Percentiles rank a stretch among this genome's conserved stretches.
These are phyloP conservation scores for Colletotrichum nymphaeae DNA, from an alignment of 2,329 filamentous ascomycete species.

Conservation along the genomic window DNA sequence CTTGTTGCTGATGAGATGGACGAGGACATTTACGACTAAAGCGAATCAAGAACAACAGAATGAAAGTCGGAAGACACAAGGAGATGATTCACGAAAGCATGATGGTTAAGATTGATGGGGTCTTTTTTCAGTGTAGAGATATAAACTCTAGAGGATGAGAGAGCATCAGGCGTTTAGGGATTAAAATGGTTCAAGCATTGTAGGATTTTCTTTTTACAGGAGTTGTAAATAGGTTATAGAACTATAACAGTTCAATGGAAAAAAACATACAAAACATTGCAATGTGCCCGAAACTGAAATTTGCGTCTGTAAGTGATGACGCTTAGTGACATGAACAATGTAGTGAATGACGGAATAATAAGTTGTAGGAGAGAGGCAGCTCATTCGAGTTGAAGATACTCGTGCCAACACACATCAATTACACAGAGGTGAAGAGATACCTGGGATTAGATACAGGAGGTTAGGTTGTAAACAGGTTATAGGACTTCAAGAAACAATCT, in stretches of 20 bases:
- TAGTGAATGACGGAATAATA: too few species aligned
- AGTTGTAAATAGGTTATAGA: background rate
- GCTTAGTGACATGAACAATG: background rate
- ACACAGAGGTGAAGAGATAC: too few species aligned
- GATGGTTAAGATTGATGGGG: background rate
- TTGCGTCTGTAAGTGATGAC: background rate
- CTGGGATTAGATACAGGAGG: too few species aligned
- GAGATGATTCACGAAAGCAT: constrained; percentile 21
- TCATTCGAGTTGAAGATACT: too few species aligned
- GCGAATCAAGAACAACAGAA: background rate
- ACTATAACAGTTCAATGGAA: constrained; percentile 10
- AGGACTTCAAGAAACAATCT: too few species aligned
- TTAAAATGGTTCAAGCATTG: background rate
- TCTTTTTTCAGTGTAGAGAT: background rate
- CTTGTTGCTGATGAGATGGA: constrained; percentile 70
- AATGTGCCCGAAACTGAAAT: background rate
- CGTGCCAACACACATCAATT: too few species aligned
- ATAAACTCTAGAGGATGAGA: background rate
- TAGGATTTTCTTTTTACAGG: background rate
- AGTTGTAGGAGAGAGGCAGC: too few species aligned
- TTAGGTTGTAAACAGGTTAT: too few species aligned
- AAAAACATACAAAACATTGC: background rate
- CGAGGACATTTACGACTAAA: constrained; percentile 63
- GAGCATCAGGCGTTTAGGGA: constrained; percentile 22
- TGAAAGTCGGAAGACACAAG: background rate